phyloP scores from a whole-genome alignment of 495 filamentous ascomycete species.

The Monascus purpureus region DNA sequence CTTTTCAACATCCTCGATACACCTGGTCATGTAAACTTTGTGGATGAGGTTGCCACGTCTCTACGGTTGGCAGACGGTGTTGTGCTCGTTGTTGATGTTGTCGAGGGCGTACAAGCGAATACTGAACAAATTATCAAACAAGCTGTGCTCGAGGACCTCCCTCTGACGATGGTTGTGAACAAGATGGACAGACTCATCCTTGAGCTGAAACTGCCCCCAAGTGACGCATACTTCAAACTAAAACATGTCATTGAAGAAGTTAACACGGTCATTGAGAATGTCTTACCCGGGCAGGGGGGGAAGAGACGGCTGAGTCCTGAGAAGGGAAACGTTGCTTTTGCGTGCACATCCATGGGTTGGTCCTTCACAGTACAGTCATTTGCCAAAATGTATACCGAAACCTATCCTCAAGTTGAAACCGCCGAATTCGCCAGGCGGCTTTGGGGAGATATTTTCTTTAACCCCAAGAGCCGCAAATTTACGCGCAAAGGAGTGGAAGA shows the following conservation, averaged over 20 bases:
- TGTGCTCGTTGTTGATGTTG: slow-evolving; percentile 86
- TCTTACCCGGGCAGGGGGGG: slow-evolving; percentile 71
- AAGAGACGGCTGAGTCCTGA: slow-evolving; percentile 77
- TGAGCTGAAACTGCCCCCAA: slow-evolving; percentile 87
- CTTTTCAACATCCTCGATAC: slow-evolving; percentile 92
- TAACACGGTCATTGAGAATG: slow-evolving; percentile 85
- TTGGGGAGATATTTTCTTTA: slow-evolving; percentile 97
- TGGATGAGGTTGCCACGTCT: slow-evolving; percentile 85
- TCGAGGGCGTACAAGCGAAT: slow-evolving; percentile 95
- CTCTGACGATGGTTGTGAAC: slow-evolving; percentile 82
- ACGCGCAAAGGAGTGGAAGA: slow-evolving; percentile 76
- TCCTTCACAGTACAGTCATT: slow-evolving; percentile 90
- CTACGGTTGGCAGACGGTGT: slow-evolving; percentile 83
- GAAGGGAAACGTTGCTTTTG: slow-evolving; percentile 93
- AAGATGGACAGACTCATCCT: slow-evolving; percentile 94
- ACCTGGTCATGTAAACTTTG: slow-evolving; percentile 95
- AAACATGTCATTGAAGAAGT: slow-evolving; percentile 97
- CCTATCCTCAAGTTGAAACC: slow-evolving; percentile 64
- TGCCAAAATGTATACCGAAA: slow-evolving; percentile 89
- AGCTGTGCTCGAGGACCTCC: slow-evolving; percentile 78
- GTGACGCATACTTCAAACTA: slow-evolving; percentile 95
- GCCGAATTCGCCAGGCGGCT: slow-evolving; percentile 67
- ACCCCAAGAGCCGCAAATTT: slow-evolving; percentile 78
- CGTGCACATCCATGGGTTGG: slow-evolving; percentile 87
- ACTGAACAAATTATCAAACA: slow-evolving; percentile 96